Percentiles rank a stretch among this genome's conserved stretches.
Conservation (phyloP, 2,329 filamentous ascomycete genomes). For the Cladosporium velox region DNA sequence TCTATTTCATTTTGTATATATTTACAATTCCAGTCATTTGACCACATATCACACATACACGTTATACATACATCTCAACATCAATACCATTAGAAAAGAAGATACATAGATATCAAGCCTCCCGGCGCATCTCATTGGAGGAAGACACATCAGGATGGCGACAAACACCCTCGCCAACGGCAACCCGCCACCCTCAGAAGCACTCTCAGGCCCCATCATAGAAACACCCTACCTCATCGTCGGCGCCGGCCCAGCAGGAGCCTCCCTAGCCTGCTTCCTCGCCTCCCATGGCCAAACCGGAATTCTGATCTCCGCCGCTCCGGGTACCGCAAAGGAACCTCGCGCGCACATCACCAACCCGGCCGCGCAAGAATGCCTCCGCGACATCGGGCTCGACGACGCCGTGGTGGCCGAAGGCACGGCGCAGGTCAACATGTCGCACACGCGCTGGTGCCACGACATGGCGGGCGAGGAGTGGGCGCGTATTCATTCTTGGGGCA, state of each 20-base stretch:
- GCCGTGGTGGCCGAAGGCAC: conserved; percentile 39
- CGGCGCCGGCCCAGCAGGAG: conserved; percentile 40
- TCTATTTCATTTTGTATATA: not conserved
- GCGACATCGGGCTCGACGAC: conserved; percentile 48
- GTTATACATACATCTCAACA: not conserved
- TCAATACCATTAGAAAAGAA: not conserved
- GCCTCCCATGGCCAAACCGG: conserved; percentile 47
- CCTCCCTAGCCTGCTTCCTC: conserved; percentile 38
- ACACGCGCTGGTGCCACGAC: conserved; percentile 48
- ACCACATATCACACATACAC: not conserved
- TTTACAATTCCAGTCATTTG: not conserved
- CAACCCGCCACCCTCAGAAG: not conserved
- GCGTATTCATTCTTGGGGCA: conserved; percentile 47
- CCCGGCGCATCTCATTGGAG: not conserved
- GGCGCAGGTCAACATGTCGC: conserved; percentile 39
- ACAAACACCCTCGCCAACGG: conserved; percentile 12
- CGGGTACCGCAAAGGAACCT: conserved; percentile 58
- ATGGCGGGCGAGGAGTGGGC: conserved; percentile 50
- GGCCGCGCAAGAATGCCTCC: conserved; percentile 55
- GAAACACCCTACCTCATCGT: conserved; percentile 38
- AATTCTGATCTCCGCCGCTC: conserved; percentile 54
- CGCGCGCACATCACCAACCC: conserved; percentile 64
- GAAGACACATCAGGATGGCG: not conserved
- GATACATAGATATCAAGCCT: not conserved
- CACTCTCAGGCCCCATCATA: conserved; percentile 7